Evolutionary conservation across 305 asterid genomes (phyloP).

Genomic region (Rubia peregrina): DNA sequence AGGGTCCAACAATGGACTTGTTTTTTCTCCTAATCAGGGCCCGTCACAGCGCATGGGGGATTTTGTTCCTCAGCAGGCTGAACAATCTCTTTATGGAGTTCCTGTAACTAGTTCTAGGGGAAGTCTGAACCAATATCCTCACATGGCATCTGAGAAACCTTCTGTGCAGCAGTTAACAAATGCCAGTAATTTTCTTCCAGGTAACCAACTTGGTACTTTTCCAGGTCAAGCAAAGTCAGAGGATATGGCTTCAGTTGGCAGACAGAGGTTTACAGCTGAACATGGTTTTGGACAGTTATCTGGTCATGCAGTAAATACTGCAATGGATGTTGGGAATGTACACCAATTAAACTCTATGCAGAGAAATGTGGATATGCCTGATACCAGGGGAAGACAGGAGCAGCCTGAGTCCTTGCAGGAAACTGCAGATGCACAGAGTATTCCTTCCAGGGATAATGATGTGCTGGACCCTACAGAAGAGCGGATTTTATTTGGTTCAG

Average conservation of each 20-base stretch:
- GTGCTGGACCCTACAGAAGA: constrained; percentile 83
- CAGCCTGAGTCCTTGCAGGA: constrained; percentile 36
- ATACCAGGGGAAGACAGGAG: constrained; percentile 36
- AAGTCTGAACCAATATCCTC: constrained; percentile 45
- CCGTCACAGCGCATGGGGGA: constrained; percentile 45
- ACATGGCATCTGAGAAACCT: constrained; percentile 39
- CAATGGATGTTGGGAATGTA: constrained; percentile 33
- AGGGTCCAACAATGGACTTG: constrained; percentile 47
- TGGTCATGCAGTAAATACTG: constrained; percentile 28
- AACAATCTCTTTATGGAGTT: constrained; percentile 80
- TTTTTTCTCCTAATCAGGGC: constrained; percentile 41
- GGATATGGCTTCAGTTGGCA: constrained; percentile 39
- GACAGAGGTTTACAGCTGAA: constrained; percentile 48
- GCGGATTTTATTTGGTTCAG: constrained; percentile 86
- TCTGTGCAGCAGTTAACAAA: constrained; percentile 41
- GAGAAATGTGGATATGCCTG: constrained; percentile 36
- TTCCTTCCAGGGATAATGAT: constrained; percentile 47
- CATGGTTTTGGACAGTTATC: constrained; percentile 40
- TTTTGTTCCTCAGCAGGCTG: constrained; percentile 52
- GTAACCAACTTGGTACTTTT: constrained; percentile 35
- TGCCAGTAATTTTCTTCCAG: constrained; percentile 42
- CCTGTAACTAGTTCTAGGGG: constrained; percentile 76
- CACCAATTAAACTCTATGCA: constrained; percentile 46
- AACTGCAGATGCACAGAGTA: constrained; percentile 28
- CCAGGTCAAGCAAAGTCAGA: constrained; percentile 42